phyloP scores from a whole-genome alignment of 1,284 basidiomycete species.

The Entoloma clypeatum region DNA sequence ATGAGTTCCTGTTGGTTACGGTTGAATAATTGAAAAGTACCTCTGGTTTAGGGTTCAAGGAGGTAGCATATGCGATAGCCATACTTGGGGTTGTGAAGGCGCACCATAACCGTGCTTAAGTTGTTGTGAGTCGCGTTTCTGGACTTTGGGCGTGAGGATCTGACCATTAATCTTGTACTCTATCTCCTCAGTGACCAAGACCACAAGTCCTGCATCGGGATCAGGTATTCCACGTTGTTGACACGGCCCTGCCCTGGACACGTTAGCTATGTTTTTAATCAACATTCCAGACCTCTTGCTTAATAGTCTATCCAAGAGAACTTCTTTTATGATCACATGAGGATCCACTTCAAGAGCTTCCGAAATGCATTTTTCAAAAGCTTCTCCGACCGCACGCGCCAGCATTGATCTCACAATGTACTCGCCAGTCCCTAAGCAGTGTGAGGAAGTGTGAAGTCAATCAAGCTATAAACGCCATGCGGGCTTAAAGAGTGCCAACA shows the following conservation, averaged over 20 bases:
- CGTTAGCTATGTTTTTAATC: slow-evolving; percentile 8
- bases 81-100: slow-evolving; percentile 79
- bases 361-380: slow-evolving; percentile 22
- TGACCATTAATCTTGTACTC: slow-evolving; percentile 25
- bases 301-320: slow-evolving; percentile 38
- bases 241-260: slow-evolving; percentile 19
- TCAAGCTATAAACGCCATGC: not conserved
- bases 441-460: not conserved
- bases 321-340: slow-evolving; percentile 37
- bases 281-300: slow-evolving; percentile 26
- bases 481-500: slow-evolving; percentile 6
- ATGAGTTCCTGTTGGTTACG: slow-evolving; percentile 5
- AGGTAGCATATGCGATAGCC: slow-evolving; percentile 66
- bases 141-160: slow-evolving; percentile 1
- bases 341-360: slow-evolving; percentile 32
- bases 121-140: slow-evolving; percentile 7
- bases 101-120: slow-evolving; percentile 66
- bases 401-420: slow-evolving; percentile 43
- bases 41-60: slow-evolving; percentile 48
- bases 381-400: slow-evolving; percentile 41
- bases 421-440: slow-evolving; percentile 48
- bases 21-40: slow-evolving; percentile 32
- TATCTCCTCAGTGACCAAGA: slow-evolving; percentile 45
- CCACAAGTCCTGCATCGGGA: slow-evolving; percentile 38
- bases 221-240: slow-evolving; percentile 23